A percentile compares a stretch with the other conserved stretches of the same genome.
phyloP scores from a whole-genome alignment of 2,329 filamentous ascomycete genomes.

The Fusarium buxicola region DNA sequence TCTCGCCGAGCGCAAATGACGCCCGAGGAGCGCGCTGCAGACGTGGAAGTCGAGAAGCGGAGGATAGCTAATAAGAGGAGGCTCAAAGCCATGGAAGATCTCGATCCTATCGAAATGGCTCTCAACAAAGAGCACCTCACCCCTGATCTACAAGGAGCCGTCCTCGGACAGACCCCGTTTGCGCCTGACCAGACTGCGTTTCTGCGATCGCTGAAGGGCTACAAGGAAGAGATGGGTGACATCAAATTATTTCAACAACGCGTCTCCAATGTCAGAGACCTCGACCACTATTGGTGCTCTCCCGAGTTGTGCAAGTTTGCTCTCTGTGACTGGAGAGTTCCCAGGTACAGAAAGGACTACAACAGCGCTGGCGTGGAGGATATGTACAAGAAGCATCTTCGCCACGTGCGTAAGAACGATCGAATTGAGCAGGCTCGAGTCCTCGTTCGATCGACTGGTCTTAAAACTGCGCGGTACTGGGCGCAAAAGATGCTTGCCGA shows the following conservation, averaged over 20 bases:
- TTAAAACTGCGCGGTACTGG: constrained; percentile 3
- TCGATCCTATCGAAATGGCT: neutral
- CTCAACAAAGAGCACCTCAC: neutral
- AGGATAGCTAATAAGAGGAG: neutral
- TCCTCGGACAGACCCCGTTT: neutral
- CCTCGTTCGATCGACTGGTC: neutral
- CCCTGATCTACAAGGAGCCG: neutral
- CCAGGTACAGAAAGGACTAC: no score
- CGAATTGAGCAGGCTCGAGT: neutral
- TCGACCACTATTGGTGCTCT: no score
- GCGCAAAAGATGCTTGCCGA: constrained; percentile 9
- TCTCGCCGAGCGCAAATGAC: no score
- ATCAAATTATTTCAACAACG: no score
- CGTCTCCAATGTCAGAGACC: no score
- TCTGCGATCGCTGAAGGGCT: no score
- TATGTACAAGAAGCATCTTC: neutral
- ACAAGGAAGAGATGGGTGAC: no score
- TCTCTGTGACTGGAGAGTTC: neutral
- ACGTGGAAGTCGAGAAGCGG: neutral
- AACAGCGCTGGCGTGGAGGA: no score
- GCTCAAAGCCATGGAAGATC: no score
- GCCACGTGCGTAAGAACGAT: no score
- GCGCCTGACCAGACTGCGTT: neutral
- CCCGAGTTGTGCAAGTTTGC: neutral
- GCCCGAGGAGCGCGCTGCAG: neutral